Base-by-base conservation (phyloP, 2,329 filamentous ascomycete genomes). In the Beauveria sp. region DNA sequence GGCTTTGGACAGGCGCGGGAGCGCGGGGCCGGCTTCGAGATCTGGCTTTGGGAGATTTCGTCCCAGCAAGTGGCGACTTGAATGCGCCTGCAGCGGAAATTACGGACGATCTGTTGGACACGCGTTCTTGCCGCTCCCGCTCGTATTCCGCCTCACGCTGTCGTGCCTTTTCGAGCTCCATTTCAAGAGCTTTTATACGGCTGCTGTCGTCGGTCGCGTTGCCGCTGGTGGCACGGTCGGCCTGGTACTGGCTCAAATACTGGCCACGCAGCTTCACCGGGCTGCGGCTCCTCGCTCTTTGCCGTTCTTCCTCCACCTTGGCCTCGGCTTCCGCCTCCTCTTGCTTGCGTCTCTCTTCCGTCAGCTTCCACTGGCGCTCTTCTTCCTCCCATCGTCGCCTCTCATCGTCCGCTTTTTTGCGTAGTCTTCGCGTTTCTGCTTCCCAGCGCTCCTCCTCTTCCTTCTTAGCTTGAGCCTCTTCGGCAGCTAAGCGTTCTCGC, bases 181-280 rank as follows among this genome's bases (percentile, higher is more conserved):
- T 80, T 75, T 98, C 93, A 5, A 98, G 80, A 71, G 97, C 88
- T 68, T 84, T 84, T 65, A 97, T 87, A 46, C 92, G 86, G 65
- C 81, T 83, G 65, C 80, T 84, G 72, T 93, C 65, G 42, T 68
- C 66, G 28, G 62, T 69, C 70, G 70, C 63, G 75, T 71, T 67
- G 69, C 67, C 70, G 71, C 62, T 66, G 60, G 73, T 69, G 64
- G 79, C 73, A 70, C 89, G 86, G 66, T 91, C 87, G 22, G 88
- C 86, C 72, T 91, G 88, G 71, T 96, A 96, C 71, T 96, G 89
- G 70, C 90, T 93, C 56, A 96, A 81, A 68, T 88, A 93, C 70
- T 96, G 92, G 2, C 92, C 92, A 64, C 87, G 88, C 24, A 96
- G 79, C 64, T 87, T 84, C 43, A 82, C 80, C 67, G 92, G 87